Conservation (phyloP, 208 protist species). For the Strigomonas galati region DNA sequence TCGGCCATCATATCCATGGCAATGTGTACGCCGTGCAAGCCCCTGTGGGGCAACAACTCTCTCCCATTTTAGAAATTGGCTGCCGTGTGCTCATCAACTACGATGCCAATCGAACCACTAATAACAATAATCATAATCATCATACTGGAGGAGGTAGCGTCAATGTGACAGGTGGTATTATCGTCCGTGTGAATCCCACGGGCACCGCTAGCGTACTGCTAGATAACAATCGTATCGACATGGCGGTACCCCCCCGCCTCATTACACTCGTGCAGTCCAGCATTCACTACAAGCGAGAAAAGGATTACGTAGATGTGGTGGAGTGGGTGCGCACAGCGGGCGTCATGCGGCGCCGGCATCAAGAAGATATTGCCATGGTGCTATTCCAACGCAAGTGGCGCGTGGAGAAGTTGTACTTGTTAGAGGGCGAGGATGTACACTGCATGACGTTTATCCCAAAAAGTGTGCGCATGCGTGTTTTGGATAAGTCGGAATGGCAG, state of each 20-base stretch:
- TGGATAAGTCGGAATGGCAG: conserved; percentile 71
- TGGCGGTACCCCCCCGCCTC: conserved; percentile 61
- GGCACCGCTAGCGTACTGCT: conserved; percentile 72
- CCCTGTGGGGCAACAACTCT: conserved; percentile 45
- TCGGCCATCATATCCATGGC: conserved; percentile 42
- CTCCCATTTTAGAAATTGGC: conserved; percentile 70
- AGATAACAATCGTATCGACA: conserved; percentile 83
- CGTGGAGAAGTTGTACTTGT: conserved; percentile 72
- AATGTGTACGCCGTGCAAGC: conserved; percentile 74
- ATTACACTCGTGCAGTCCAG: conserved; percentile 58
- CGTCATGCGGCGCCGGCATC: conserved; percentile 58
- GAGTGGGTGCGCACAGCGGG: conserved; percentile 75
- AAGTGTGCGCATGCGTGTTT: conserved; percentile 50
- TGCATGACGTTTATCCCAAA: conserved; percentile 58
- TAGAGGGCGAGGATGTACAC: conserved; percentile 70
- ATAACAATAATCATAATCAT: background rate
- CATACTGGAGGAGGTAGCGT: conserved; percentile 3
- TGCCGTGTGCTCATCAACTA: conserved; percentile 72
- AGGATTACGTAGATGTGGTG: conserved; percentile 55
- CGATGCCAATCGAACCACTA: conserved; percentile 11
- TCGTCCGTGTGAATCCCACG: conserved; percentile 79
- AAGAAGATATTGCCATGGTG: conserved; percentile 66
- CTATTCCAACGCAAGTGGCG: conserved; percentile 81
- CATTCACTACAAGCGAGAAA: conserved; percentile 36
- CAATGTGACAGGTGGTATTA: conserved; percentile 55